phyloP scores from a whole-genome alignment of 1,284 basidiomycete species.

The Cryptococcus jaspeensis region DNA sequence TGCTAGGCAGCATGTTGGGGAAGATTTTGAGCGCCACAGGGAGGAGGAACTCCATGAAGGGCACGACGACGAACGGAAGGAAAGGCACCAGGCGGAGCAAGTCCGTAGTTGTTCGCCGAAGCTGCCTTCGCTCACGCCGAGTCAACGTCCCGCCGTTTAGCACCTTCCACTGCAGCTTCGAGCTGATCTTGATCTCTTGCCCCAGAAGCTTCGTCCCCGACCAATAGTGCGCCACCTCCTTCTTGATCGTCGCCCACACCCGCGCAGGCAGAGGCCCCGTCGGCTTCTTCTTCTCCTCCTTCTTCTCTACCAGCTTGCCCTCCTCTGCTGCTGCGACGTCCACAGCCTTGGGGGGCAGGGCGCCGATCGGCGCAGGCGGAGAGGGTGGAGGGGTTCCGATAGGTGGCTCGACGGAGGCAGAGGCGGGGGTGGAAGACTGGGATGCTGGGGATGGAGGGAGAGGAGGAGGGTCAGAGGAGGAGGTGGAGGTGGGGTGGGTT shows the following conservation, averaged over 20 bases:
- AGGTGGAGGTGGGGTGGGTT: conserved; percentile 10
- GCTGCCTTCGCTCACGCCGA: conserved; percentile 88
- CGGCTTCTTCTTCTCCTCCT: conserved; percentile 57
- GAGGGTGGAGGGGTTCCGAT: conserved; percentile 32
- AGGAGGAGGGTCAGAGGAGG: conserved; percentile 8
- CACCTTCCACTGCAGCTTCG: conserved; percentile 85
- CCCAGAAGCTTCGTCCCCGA: conserved; percentile 91
- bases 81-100: conserved; percentile 91
- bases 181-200: conserved; percentile 89
- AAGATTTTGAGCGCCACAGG: conserved; percentile 96
- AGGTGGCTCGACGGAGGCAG: conserved; percentile 24
- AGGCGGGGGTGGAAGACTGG: conserved; percentile 16
- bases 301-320: conserved; percentile 72
- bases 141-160: conserved; percentile 88
- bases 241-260: conserved; percentile 87
- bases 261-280: conserved; percentile 37
- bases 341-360: conserved; percentile 25
- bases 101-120: conserved; percentile 91
- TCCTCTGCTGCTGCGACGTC: conserved; percentile 50
- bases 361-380: conserved; percentile 26
- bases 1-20: conserved; percentile 98
- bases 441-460: conserved; percentile 11
- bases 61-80: conserved; percentile 90
- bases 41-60: conserved; percentile 97
- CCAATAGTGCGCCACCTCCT: conserved; percentile 97